Conservation (phyloP, 2,329 filamentous ascomycete genomes). For the Hymenoscyphus scutula region DNA sequence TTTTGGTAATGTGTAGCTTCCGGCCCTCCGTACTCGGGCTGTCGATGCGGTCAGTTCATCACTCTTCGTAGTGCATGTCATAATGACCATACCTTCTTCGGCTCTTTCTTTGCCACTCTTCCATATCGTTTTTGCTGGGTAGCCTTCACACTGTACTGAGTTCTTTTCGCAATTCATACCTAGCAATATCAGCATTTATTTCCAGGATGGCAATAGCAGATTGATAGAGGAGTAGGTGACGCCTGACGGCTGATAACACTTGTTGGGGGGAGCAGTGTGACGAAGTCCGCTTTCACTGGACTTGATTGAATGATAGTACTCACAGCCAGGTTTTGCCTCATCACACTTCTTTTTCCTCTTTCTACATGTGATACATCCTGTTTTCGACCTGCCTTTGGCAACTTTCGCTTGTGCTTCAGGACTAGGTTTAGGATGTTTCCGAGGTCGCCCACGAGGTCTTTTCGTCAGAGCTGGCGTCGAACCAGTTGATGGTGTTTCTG, state of each 20-base stretch:
- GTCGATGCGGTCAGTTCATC: slow-evolving; percentile 32
- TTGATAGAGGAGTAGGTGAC: no score
- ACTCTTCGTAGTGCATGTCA: slow-evolving; percentile 22
- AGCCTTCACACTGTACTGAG: slow-evolving; percentile 86
- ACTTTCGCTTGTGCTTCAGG: slow-evolving; percentile 61
- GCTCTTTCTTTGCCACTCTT: slow-evolving; percentile 75
- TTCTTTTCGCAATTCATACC: slow-evolving; percentile 92
- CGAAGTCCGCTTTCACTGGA: no score
- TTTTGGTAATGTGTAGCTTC: slow-evolving; percentile 43
- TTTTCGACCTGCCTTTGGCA: slow-evolving; percentile 73
- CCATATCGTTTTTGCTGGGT: slow-evolving; percentile 84
- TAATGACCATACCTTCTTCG: slow-evolving; percentile 56
- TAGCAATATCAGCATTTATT: slow-evolving; percentile 38
- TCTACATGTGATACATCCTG: slow-evolving; percentile 65
- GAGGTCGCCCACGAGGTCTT: slow-evolving; percentile 73
- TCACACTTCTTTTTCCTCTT: slow-evolving; percentile 73
- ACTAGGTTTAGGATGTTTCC: slow-evolving; percentile 67
- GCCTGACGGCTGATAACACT: no score
- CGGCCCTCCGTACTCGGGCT: slow-evolving; percentile 49
- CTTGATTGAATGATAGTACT: no score
- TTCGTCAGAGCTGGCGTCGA: slow-evolving; percentile 40
- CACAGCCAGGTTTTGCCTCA: slow-evolving; percentile 65
- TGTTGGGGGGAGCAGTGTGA: no score
- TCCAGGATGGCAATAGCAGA: background rate
- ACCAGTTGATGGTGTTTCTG: slow-evolving; percentile 20